Percentiles rank a stretch among this genome's conserved stretches.
Conservation (phyloP, 2,329 filamentous ascomycete genomes). For the Eutypella sp. region DNA sequence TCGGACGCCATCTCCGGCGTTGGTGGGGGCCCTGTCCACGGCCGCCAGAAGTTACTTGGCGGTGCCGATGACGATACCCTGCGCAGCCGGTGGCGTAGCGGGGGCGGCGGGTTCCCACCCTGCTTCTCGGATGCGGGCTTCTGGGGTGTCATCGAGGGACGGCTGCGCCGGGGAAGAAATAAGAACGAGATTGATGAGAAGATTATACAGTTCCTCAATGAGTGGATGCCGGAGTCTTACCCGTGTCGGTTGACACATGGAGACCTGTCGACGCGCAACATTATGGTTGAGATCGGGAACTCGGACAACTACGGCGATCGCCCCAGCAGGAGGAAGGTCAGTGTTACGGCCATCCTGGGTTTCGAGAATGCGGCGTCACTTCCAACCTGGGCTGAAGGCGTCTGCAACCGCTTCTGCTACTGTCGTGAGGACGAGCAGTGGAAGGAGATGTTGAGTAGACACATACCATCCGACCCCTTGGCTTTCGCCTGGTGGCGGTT, state of each 20-base stretch:
- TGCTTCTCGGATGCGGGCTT: constrained; percentile 16
- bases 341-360: constrained; percentile 16
- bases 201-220: constrained; percentile 9
- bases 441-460: constrained; percentile 18
- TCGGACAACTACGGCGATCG: not conserved
- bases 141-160: constrained; percentile 12
- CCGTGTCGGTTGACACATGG: constrained; percentile 24
- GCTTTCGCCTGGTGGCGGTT: constrained; percentile 22
- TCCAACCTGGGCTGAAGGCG: constrained; percentile 21
- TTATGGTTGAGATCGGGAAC: constrained; percentile 9
- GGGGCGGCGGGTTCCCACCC: constrained; percentile 10
- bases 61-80: not conserved
- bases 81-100: not conserved
- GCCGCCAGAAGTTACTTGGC: constrained; percentile 17
- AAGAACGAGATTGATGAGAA: constrained; percentile 5
- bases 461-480: constrained; percentile 11
- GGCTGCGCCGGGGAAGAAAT: constrained; percentile 2
- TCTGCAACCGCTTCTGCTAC: constrained; percentile 19
- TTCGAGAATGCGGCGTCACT: constrained; percentile 19
- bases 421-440: constrained; percentile 22
- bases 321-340: not conserved
- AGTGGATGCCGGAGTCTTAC: constrained; percentile 18
- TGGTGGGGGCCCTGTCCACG: constrained; percentile 12
- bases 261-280: constrained; percentile 20
- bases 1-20: constrained; percentile 13